Evolutionary conservation across 441 rosid genomes (phyloP).

Genomic region (Populus trichocarpa): DNA sequence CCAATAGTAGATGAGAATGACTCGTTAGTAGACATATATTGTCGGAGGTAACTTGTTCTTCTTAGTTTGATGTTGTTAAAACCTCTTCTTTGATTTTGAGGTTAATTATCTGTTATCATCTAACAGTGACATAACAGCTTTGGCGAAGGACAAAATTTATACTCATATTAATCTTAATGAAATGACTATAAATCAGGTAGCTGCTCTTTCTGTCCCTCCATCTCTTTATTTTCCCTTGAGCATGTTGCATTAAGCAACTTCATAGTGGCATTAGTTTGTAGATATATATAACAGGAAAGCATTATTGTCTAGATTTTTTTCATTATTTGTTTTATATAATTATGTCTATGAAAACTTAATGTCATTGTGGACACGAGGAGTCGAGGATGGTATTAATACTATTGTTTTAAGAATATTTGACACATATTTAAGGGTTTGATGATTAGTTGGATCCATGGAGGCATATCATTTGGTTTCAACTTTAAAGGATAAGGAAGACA

Average conservation of each 20-base stretch:
- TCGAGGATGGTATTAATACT: too few species aligned
- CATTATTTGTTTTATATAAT: too few species aligned
- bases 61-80: not conserved
- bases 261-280: not conserved
- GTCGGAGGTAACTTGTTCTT: slow-evolving; percentile 62
- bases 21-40: slow-evolving; percentile 88
- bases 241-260: not conserved
- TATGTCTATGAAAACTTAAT: too few species aligned
- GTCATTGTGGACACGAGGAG: too few species aligned
- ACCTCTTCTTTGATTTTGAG: not conserved
- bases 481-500: too few species aligned
- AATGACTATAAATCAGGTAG: slow-evolving; percentile 90
- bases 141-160: slow-evolving; percentile 91
- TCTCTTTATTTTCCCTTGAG: not conserved
- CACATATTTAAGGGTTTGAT: too few species aligned
- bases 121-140: slow-evolving; percentile 93
- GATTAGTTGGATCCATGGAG: too few species aligned
- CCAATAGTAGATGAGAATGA: slow-evolving; percentile 95
- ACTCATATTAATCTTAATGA: slow-evolving; percentile 86
- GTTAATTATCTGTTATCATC: not conserved
- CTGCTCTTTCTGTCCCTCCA: not conserved
- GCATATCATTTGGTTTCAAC: too few species aligned
- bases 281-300: not conserved
- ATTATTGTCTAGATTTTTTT: too few species aligned
- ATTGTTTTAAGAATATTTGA: too few species aligned